Evolutionary conservation across 2,329 filamentous ascomycete genomes (phyloP).

Genomic region (Clonostachys rhizophaga): DNA sequence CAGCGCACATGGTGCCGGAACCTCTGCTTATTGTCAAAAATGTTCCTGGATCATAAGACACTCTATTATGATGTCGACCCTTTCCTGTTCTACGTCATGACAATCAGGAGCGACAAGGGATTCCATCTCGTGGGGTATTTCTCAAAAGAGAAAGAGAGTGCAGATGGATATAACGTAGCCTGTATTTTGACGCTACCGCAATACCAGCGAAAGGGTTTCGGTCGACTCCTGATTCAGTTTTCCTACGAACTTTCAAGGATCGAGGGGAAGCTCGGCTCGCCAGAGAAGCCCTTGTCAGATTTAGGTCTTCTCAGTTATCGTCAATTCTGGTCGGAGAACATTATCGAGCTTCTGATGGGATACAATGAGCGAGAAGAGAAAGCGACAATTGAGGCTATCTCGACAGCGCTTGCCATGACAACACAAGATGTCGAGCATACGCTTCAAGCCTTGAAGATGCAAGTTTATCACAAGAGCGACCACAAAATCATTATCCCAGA

Average conservation of each 20-base stretch:
- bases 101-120: slow-evolving; percentile 79
- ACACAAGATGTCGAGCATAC: slow-evolving; percentile 95
- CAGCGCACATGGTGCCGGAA: slow-evolving; percentile 97
- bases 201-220: slow-evolving; percentile 92
- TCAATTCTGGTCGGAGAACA: slow-evolving; percentile 96
- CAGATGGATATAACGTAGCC: slow-evolving; percentile 95
- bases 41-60: slow-evolving; percentile 97
- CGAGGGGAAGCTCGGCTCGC: slow-evolving; percentile 90
- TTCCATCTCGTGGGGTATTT: slow-evolving; percentile 99
- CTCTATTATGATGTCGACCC: slow-evolving; percentile 99
- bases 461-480: slow-evolving; percentile 92
- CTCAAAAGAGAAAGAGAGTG: slow-evolving; percentile 96
- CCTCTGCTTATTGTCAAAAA: slow-evolving; percentile 87
- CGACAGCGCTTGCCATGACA: slow-evolving; percentile 83
- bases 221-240: slow-evolving; percentile 90
- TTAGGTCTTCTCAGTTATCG: slow-evolving; percentile 89
- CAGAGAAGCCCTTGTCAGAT: slow-evolving; percentile 94
- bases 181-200: slow-evolving; percentile 97
- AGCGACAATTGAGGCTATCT: slow-evolving; percentile 83
- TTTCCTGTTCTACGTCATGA: slow-evolving; percentile 98
- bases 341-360: slow-evolving; percentile 80
- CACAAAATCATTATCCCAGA: slow-evolving; percentile 94
- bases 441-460: slow-evolving; percentile 88
- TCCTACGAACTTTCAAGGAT: slow-evolving; percentile 96
- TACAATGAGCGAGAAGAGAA: slow-evolving; percentile 63